Evolutionary conservation across 2,329 filamentous ascomycete genomes (phyloP).

Genomic region (Fusarium keratoplasticum): DNA sequence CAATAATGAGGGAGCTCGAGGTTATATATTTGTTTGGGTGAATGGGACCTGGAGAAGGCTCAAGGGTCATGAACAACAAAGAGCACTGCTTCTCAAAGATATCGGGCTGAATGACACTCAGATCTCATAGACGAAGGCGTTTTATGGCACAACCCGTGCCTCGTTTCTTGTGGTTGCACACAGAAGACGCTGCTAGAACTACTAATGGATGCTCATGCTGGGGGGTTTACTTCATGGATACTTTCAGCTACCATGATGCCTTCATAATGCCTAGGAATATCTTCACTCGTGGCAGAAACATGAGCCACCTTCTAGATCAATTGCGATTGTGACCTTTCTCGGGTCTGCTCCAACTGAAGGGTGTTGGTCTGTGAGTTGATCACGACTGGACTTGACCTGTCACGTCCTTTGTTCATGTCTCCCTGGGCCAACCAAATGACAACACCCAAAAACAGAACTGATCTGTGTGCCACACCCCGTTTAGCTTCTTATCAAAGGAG

Average conservation of each 20-base stretch:
- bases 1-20: neutral
- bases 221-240: neutral
- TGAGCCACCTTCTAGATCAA: neutral
- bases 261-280: neutral
- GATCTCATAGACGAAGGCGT: neutral
- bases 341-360: neutral
- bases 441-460: neutral
- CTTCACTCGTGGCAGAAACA: neutral
- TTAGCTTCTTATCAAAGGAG: neutral
- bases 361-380: neutral
- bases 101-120: neutral
- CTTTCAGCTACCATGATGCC: neutral
- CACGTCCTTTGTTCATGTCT: neutral
- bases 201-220: neutral
- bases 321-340: neutral
- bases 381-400: neutral
- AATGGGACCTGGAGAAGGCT: neutral
- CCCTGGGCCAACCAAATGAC: neutral
- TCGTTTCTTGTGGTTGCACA: neutral
- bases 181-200: neutral
- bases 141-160: neutral
- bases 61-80: neutral
- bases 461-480: neutral
- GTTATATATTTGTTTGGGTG: neutral
- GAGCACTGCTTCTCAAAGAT: neutral